phyloP scores from a whole-genome alignment of 257 asterid species.

The Ligustrum vulgare region DNA sequence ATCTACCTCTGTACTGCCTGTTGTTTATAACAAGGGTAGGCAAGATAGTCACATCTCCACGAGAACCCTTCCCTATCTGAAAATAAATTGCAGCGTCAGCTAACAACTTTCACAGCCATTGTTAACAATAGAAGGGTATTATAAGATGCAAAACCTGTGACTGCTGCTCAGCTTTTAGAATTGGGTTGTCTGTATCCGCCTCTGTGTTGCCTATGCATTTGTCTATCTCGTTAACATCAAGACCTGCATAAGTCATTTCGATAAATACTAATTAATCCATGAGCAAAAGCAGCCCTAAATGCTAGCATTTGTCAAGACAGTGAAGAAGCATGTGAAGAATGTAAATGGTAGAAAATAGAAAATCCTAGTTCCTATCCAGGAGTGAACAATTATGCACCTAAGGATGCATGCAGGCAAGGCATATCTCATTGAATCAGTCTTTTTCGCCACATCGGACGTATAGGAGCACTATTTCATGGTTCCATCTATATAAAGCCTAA shows the following conservation, averaged over 20 bases:
- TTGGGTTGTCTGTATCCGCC: conserved; percentile 47
- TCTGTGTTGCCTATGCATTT: conserved; percentile 56
- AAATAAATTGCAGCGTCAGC: conserved; percentile 1
- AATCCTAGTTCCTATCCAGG: not conserved
- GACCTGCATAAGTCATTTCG: conserved; percentile 32
- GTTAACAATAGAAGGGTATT: not conserved
- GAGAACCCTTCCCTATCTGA: conserved; percentile 58
- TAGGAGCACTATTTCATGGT: not conserved
- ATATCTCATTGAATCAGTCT: no score
- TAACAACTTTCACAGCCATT: not conserved
- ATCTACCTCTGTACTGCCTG: conserved; percentile 61
- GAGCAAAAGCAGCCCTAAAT: not conserved
- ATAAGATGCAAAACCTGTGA: conserved; percentile 39
- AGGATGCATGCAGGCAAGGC: not conserved
- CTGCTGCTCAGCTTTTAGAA: conserved; percentile 57
- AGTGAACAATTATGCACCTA: not conserved
- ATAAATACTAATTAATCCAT: not conserved
- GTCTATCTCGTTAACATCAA: conserved; percentile 46
- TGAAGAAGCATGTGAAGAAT: not conserved
- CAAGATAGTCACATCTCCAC: conserved; percentile 69
- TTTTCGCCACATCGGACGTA: not conserved
- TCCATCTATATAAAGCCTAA: not conserved
- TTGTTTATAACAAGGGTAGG: conserved; percentile 63
- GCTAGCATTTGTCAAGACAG: not conserved
- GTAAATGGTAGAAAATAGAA: not conserved